Base-by-base conservation (phyloP, 495 filamentous ascomycete genomes). In the Trichoderma virens region DNA sequence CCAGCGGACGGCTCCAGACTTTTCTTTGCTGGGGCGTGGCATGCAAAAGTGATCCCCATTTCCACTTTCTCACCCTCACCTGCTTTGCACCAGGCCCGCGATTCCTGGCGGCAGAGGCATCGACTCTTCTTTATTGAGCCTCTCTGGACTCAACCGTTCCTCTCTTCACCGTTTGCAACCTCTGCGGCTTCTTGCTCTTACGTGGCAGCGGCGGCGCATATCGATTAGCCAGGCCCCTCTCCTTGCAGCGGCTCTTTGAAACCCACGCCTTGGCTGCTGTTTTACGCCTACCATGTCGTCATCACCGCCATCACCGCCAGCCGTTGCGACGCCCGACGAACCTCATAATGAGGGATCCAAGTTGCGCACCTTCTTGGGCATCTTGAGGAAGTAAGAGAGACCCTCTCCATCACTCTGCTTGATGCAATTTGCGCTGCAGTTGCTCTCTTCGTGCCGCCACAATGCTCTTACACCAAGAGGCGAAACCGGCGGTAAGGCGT, bases 261-360 rank as follows among this genome's bases (percentile, higher is more conserved):
- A 30, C 27, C 20, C 51, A 14, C 8, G 25, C 23, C 51, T 45
- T n/a, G 9, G 41, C 41, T 45, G 9, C 16, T 3, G 3, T n/a
- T 5, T 18, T 45, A n/a, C n/a, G n/a, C 18, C 9, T 45, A 64
- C 66, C 67, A 72, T 71, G 73, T 59, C 70, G 66, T 67, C 73
- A 23, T 41, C 61, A 43, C 59, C 62, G 54, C 66, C 70, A 64
- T 63, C 68, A 47, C 47, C 63, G 67, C 5, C 64, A 51, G 32
- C 38, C 20, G 54, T 64, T 14, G 23, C 69, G 60, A 13, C 65
- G 35, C 60, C 61, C 20, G 67, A 78, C 41, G 75, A 82, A 54
- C 88, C 90, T 69, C 83, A 88, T 59, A 88, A 90, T 74, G 89
- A 93, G 62, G 84, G 82, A 59, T 90, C 87, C 43, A 93, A 92